Percentiles rank a stretch among this genome's conserved stretches.
phyloP scores from a whole-genome alignment of 371 early-diverging fungal species.

The Mycotypha africana region DNA sequence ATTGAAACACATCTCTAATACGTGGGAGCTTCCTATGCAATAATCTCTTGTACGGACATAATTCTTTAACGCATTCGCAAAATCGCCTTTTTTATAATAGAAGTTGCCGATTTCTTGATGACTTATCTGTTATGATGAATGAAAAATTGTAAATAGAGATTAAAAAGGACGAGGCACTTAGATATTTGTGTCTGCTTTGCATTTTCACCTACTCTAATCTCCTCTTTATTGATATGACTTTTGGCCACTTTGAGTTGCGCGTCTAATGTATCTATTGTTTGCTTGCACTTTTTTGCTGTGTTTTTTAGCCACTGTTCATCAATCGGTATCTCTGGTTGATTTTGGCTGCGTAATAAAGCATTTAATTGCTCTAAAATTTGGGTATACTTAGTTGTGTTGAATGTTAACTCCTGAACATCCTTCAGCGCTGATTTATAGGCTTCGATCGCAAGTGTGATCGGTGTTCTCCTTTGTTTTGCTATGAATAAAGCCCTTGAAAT shows the following conservation, averaged over 20 bases:
- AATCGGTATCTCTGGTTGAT: background rate
- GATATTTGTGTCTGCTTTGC: too few relatives aligned
- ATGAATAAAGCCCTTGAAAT: conserved; percentile 72
- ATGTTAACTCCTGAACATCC: conserved; percentile 48
- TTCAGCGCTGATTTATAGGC: conserved; percentile 58
- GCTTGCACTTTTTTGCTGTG: conserved; percentile 40
- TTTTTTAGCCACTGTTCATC: conserved; percentile 56
- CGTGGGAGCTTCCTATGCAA: conserved; percentile 65
- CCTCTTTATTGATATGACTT: conserved; percentile 71
- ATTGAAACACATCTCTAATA: conserved; percentile 76
- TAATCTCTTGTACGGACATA: conserved; percentile 76
- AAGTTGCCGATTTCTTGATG: conserved; percentile 74
- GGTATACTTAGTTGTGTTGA: conserved; percentile 51
- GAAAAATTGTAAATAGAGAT: too few relatives aligned
- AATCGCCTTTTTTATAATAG: conserved; percentile 65
- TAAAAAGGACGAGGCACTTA: too few relatives aligned
- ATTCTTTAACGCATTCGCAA: conserved; percentile 58
- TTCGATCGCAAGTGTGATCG: conserved; percentile 62
- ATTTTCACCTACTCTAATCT: conserved; percentile 71
- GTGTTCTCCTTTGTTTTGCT: conserved; percentile 70
- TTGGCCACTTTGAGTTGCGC: conserved; percentile 69
- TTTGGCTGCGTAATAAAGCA: conserved; percentile 32
- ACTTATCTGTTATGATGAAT: conserved; percentile 66
- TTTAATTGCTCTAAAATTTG: conserved; percentile 46
- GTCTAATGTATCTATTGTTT: conserved; percentile 59